Base-by-base conservation (phyloP, 768 basidiomycete species). In the Candolleomyces eurysporus region DNA sequence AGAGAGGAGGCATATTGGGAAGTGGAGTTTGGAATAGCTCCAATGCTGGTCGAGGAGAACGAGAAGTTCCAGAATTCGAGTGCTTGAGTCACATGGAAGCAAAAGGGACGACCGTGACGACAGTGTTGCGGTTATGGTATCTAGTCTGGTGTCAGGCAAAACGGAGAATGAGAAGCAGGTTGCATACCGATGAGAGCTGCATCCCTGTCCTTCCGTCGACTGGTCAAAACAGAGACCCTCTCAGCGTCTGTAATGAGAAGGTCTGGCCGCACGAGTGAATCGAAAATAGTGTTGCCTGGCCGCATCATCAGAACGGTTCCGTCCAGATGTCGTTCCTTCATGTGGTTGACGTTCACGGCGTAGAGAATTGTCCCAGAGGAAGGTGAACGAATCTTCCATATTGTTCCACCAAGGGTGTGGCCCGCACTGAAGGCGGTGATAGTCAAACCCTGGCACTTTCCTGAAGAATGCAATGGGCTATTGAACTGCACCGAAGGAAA, bases 321-420 rank as follows among this genome's bases (percentile, higher is more conserved):
- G 65, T 98, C 95, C 32, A 99, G 80, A 76, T 98, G 96, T 40
- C 96, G 86, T 71, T 99, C 97, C 58, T 86, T 85, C 84, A 94
- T 96, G 73, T 99, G 97, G 72, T 98, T 98, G 79, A 98, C 81
- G 66, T 94, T 86, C 17, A 98, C 92, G 9, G 95, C 95, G 71
- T 99, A 98, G 26, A 98, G 79, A 39, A 98, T 90, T 3, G 97
- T 98, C 3, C 96, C 96, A 11, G 93, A 92, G 0, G 95, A 94
- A 2, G 97, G 95, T 0, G 96, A 98, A n/a, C 97, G 88, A 63
- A 99, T 91, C 71, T 98, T 98, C 95, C 95, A 98, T 64, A 99
- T 91, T 5, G 96, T 94, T 48, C 96, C 97, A 62, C 97, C 97
- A 16, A 99, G 83, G 0, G 93, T 93, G 72, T 98, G 96, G 0